These are phyloP conservation scores for Crotalaria pallida DNA, from an alignment of 306 rosid species.

Conservation along the genomic window DNA sequence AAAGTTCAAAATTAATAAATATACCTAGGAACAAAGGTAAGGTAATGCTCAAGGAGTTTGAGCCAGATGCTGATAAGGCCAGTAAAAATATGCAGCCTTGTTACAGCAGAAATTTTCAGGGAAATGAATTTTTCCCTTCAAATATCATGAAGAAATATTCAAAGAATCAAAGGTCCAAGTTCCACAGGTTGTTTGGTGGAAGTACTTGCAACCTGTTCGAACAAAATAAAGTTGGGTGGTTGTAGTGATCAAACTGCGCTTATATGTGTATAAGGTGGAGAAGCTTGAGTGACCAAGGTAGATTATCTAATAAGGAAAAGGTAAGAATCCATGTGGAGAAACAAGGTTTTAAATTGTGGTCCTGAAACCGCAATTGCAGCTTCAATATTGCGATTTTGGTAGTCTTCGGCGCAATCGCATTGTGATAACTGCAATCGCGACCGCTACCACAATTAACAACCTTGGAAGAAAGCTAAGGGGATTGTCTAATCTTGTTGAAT, in stretches of 20 bases:
- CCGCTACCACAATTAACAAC: no score
- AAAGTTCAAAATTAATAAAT: not conserved
- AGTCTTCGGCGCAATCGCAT: no score
- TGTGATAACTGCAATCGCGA: no score
- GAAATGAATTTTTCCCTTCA: constrained; percentile 6
- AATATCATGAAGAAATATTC: constrained; percentile 3
- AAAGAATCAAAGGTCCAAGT: not conserved
- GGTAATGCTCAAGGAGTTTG: constrained; percentile 19
- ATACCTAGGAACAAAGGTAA: not conserved
- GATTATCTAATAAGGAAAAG: not conserved
- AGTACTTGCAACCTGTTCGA: constrained; percentile 34
- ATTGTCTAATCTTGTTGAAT: not conserved
- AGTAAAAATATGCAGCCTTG: constrained; percentile 37
- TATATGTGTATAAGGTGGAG: not conserved
- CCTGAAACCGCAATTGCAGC: no score
- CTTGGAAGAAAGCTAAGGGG: not conserved
- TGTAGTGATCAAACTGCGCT: not conserved
- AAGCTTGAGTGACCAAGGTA: constrained; percentile 8
- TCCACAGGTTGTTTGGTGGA: constrained; percentile 35
- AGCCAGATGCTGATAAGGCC: constrained; percentile 30
- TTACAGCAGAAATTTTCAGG: constrained; percentile 17
- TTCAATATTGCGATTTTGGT: no score
- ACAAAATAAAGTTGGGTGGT: not conserved
- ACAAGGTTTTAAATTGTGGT: no score
- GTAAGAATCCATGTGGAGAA: not conserved